These are phyloP conservation scores for Coemansia sp. DNA, from an alignment of 192 early-diverging fungal genomes.

Conservation along the genomic window DNA sequence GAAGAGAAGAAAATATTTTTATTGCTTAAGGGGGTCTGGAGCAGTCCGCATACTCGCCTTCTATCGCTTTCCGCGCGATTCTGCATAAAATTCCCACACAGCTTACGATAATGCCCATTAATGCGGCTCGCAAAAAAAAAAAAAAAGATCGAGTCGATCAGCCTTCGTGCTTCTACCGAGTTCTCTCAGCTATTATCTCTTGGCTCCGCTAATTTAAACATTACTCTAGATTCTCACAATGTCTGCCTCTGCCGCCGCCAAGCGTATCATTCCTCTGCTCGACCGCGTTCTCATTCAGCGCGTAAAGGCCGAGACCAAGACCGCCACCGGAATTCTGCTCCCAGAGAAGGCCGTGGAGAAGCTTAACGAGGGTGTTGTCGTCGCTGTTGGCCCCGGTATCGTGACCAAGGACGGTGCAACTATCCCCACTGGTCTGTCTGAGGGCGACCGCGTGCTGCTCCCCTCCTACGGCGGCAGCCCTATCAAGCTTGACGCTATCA, in stretches of 20 bases:
- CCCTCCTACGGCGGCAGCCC: slow-evolving; percentile 92
- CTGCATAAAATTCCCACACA: slow-evolving; percentile 9
- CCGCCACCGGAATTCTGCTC: slow-evolving; percentile 92
- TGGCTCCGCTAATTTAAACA: not conserved
- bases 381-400: slow-evolving; percentile 91
- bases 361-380: slow-evolving; percentile 93
- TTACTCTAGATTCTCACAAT: slow-evolving; percentile 1
- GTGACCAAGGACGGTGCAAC: slow-evolving; percentile 82
- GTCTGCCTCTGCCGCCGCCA: slow-evolving; percentile 47
- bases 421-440: slow-evolving; percentile 75
- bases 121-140: too few relatives aligned
- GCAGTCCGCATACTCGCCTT: not conserved
- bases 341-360: slow-evolving; percentile 99
- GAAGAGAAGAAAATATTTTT: not conserved
- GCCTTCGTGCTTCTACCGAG: not conserved
- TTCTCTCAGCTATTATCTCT: not conserved
- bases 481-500: slow-evolving; percentile 78
- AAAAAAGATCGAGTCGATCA: slow-evolving; percentile 4
- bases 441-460: slow-evolving; percentile 93
- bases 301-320: slow-evolving; percentile 87
- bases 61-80: slow-evolving; percentile 18
- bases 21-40: not conserved
- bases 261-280: slow-evolving; percentile 93
- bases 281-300: slow-evolving; percentile 98
- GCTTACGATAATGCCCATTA: slow-evolving; percentile 38